A percentile compares a stretch with the other conserved stretches of the same genome.
phyloP scores from a whole-genome alignment of 2,329 filamentous ascomycete species.

The Trichoderma aggressivum region DNA sequence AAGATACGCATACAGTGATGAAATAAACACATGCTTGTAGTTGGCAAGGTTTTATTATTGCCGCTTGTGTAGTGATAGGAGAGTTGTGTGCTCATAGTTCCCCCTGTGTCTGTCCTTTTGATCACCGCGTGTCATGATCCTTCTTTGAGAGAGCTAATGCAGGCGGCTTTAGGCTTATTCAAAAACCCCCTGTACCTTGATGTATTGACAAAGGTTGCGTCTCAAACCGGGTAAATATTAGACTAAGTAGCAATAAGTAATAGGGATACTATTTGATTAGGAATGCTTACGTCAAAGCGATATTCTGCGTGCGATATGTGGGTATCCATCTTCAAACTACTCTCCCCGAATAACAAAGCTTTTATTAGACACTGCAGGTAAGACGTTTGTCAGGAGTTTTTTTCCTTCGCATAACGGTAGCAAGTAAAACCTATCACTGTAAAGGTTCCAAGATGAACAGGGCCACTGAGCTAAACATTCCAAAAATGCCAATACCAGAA shows the following conservation, averaged over 20 bases:
- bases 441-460: neutral
- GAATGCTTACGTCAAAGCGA: neutral
- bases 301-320: neutral
- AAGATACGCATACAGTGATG: neutral
- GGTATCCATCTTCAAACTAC: neutral
- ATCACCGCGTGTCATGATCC: neutral
- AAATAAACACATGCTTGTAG: neutral
- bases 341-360: neutral
- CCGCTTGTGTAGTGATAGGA: neutral
- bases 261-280: neutral
- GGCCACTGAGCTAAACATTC: no score
- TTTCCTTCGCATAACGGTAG: neutral
- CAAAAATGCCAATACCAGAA: no score
- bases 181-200: neutral
- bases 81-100: neutral
- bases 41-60: neutral
- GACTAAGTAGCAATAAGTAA: neutral
- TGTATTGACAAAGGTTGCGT: neutral
- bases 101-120: neutral
- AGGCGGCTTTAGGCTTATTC: neutral
- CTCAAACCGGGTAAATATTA: neutral
- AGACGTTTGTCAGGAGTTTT: neutral
- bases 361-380: neutral
- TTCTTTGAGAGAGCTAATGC: neutral
- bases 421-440: neutral